Evolutionary conservation across 2,329 filamentous ascomycete species (phyloP).

Genomic region (Myriosclerotinia curreyana): DNA sequence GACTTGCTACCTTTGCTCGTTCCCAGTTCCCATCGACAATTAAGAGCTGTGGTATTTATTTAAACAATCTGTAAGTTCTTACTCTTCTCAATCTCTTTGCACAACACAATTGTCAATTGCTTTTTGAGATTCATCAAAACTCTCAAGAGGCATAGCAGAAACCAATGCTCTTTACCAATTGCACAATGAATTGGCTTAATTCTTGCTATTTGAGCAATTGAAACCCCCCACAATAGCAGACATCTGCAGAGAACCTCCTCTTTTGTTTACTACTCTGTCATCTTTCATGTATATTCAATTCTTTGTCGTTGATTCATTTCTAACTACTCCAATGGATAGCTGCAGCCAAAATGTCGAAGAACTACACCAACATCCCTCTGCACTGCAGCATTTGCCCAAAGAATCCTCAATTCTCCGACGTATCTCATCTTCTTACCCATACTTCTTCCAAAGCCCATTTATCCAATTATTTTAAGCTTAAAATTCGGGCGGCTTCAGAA

Average conservation of each 20-base stretch:
- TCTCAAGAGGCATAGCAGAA: background rate
- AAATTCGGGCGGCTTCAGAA: slow-evolving; percentile 68
- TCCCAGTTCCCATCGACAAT: slow-evolving; percentile 28
- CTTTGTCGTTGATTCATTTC: slow-evolving; percentile 9
- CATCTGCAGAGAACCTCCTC: background rate
- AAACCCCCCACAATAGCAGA: background rate
- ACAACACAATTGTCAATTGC: background rate
- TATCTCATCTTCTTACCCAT: slow-evolving; percentile 89
- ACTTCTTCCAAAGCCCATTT: slow-evolving; percentile 91
- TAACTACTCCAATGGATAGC: slow-evolving; percentile 20
- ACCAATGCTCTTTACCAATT: background rate
- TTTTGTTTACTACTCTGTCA: background rate
- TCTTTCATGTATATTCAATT: background rate
- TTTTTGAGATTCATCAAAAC: background rate
- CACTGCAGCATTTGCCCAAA: slow-evolving; percentile 81
- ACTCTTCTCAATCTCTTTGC: background rate
- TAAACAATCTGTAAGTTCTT: slow-evolving; percentile 10
- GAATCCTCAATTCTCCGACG: slow-evolving; percentile 77
- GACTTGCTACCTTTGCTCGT: slow-evolving; percentile 35
- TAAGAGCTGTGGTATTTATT: slow-evolving; percentile 17
- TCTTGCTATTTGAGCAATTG: background rate
- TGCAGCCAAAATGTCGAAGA: slow-evolving; percentile 30
- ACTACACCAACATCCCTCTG: slow-evolving; percentile 55
- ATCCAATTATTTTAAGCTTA: slow-evolving; percentile 76
- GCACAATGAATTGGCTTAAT: no score